A percentile compares a stretch with the other conserved stretches of the same genome.
phyloP scores from a whole-genome alignment of 176 grass and related monocot genomes.

The Oryza glaberrima region DNA sequence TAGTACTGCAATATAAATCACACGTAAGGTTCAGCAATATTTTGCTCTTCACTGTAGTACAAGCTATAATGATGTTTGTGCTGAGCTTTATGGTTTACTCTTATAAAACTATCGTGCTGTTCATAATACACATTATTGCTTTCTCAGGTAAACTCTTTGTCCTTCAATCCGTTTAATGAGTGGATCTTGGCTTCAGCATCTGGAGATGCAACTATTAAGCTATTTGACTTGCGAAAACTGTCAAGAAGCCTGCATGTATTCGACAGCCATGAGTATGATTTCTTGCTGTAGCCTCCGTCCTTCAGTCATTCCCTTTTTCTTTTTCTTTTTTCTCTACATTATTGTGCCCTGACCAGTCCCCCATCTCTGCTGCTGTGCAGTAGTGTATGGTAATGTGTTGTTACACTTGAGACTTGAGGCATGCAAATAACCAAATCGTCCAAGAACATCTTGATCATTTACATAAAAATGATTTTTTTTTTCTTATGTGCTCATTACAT shows the following conservation, averaged over 20 bases:
- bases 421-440: not conserved
- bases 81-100: conserved; percentile 22
- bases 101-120: conserved; percentile 13
- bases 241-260: conserved; percentile 83
- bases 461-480: not conserved
- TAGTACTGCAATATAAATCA: not conserved
- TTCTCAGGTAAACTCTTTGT: conserved; percentile 85
- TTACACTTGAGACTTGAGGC: not conserved
- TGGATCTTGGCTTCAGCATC: conserved; percentile 97
- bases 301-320: not conserved
- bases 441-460: not conserved
- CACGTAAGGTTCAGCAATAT: not conserved
- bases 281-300: not conserved
- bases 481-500: not conserved
- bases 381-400: not conserved
- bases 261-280: conserved; percentile 70
- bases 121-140: conserved; percentile 3
- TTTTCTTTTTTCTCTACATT: not conserved
- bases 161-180: conserved; percentile 95
- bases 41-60: not conserved
- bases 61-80: not conserved
- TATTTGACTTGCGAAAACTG: conserved; percentile 88
- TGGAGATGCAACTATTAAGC: conserved; percentile 75
- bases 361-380: not conserved
- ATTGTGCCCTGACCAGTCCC: not conserved